A percentile compares a stretch with the other conserved stretches of the same genome.
Conservation (phyloP, 768 basidiomycete genomes). For the Filobasidium floriforme region DNA sequence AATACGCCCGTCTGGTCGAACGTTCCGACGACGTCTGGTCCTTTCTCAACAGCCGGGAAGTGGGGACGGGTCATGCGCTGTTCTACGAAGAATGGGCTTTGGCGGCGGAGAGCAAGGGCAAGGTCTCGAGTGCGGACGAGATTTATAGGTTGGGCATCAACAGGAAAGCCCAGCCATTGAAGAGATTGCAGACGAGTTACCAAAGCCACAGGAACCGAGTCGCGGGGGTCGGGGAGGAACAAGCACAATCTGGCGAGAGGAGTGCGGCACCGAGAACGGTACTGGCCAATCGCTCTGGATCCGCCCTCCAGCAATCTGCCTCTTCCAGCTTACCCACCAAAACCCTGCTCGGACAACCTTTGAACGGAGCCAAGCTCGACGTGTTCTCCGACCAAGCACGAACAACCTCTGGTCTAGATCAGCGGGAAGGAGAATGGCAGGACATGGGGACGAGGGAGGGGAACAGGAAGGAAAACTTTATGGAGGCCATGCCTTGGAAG, state of each 20-base stretch:
- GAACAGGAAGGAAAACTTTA: slow-evolving; percentile 47
- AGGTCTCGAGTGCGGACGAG: slow-evolving; percentile 58
- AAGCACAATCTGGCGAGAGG: not conserved
- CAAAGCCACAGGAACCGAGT: slow-evolving; percentile 56
- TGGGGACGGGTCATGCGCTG: slow-evolving; percentile 68
- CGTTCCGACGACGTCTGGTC: slow-evolving; percentile 67
- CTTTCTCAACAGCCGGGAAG: slow-evolving; percentile 82
- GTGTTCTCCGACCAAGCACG: slow-evolving; percentile 40
- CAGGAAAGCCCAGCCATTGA: slow-evolving; percentile 70
- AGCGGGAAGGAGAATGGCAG: slow-evolving; percentile 44
- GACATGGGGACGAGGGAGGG: slow-evolving; percentile 48
- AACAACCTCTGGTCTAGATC: slow-evolving; percentile 11
- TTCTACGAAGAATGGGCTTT: slow-evolving; percentile 86
- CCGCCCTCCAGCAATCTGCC: not conserved
- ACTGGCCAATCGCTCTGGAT: not conserved
- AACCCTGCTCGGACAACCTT: slow-evolving; percentile 12
- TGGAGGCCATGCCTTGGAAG: slow-evolving; percentile 46
- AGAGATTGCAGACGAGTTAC: slow-evolving; percentile 73
- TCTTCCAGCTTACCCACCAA: not conserved
- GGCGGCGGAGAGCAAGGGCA: slow-evolving; percentile 48
- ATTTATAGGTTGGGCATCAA: slow-evolving; percentile 76
- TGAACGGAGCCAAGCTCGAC: slow-evolving; percentile 41
- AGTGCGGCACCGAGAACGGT: slow-evolving; percentile 4
- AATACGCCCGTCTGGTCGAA: slow-evolving; percentile 74
- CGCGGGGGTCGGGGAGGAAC: slow-evolving; percentile 7